Conservation (phyloP, 164 flowering plant genomes). For the Aristolochia fimbriata region DNA sequence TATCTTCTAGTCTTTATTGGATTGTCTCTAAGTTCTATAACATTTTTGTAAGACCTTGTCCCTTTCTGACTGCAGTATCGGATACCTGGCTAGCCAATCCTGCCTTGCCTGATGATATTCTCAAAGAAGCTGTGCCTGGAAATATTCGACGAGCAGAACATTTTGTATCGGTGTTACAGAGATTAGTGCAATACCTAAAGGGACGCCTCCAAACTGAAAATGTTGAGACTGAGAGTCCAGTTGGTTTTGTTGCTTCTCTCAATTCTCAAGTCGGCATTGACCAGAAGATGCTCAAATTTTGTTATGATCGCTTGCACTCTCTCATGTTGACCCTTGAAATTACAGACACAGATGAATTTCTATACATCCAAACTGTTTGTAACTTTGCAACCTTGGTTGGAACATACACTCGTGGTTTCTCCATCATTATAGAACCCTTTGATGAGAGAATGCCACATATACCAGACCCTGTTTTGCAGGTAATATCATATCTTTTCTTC, state of each 20-base stretch:
- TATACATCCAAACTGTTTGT: slow-evolving; percentile 88
- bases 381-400: slow-evolving; percentile 97
- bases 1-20: not conserved
- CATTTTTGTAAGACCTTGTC: not conserved
- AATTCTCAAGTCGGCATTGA: slow-evolving; percentile 82
- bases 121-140: slow-evolving; percentile 98
- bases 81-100: slow-evolving; percentile 93
- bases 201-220: slow-evolving; percentile 80
- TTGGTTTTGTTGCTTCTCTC: slow-evolving; percentile 66
- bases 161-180: slow-evolving; percentile 75
- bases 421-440: slow-evolving; percentile 92
- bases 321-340: slow-evolving; percentile 92
- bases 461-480: slow-evolving; percentile 99
- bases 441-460: slow-evolving; percentile 99
- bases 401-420: slow-evolving; percentile 86
- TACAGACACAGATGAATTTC: slow-evolving; percentile 87
- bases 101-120: slow-evolving; percentile 91
- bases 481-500: slow-evolving; percentile 7
- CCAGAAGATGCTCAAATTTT: slow-evolving; percentile 85
- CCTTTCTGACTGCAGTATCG: slow-evolving; percentile 31
- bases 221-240: slow-evolving; percentile 94
- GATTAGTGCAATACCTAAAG: slow-evolving; percentile 80
- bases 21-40: not conserved
- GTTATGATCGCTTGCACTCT: slow-evolving; percentile 93
- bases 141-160: slow-evolving; percentile 98